Conservation (phyloP, 2,329 filamentous ascomycete species). For the Pseudocercospora musae region DNA sequence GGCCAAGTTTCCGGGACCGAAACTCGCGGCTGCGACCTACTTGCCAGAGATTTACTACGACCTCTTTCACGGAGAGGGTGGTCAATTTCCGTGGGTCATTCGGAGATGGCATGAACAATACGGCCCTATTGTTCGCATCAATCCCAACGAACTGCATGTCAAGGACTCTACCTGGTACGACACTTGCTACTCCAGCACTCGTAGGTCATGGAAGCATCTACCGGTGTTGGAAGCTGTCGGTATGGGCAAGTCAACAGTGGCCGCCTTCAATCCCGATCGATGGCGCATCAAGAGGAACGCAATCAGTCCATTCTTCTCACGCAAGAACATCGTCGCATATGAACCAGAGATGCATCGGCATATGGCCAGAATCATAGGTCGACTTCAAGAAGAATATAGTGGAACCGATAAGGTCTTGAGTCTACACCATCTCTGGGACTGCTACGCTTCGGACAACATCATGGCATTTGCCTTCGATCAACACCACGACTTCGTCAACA, state of each 20-base stretch:
- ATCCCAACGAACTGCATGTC: constrained; percentile 39
- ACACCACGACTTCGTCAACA: constrained; percentile 7
- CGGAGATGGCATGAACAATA: constrained; percentile 14
- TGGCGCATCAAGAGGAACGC: background rate
- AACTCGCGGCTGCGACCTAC: constrained; percentile 36
- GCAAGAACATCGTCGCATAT: background rate
- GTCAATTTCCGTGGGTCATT: constrained; percentile 9
- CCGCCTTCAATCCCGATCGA: background rate
- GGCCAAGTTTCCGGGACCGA: constrained; percentile 37
- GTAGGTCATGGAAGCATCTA: constrained; percentile 10
- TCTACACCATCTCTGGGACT: constrained; percentile 11
- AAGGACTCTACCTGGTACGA: constrained; percentile 36
- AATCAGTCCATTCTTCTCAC: background rate
- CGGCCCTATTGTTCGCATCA: constrained; percentile 38
- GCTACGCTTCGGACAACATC: constrained; percentile 14
- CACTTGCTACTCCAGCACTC: constrained; percentile 30
- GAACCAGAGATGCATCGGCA: background rate
- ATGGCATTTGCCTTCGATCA: constrained; percentile 10
- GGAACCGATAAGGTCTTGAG: constrained; percentile 1
- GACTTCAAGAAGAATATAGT: constrained; percentile 7
- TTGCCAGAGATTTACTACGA: constrained; percentile 40
- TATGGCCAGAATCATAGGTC: background rate
- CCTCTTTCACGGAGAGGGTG: constrained; percentile 12
- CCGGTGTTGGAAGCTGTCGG: background rate
- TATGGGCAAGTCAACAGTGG: background rate